These are phyloP conservation scores for Amanita rubescens DNA, from an alignment of 768 basidiomycete genomes.

Conservation along the genomic window DNA sequence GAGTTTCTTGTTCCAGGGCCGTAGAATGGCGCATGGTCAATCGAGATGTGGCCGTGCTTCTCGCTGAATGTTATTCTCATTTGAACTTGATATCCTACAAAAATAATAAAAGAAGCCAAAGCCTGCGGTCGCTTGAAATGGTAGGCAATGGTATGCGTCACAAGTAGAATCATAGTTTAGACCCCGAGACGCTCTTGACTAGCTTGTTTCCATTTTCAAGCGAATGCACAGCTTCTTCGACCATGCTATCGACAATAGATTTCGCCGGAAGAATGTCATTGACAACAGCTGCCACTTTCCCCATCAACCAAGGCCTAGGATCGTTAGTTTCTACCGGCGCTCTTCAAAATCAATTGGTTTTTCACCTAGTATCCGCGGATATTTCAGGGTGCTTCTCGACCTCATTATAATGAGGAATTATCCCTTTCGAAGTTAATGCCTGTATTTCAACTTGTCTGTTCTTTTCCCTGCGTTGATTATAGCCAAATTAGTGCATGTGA, in stretches of 20 bases:
- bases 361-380: conserved; percentile 45
- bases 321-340: not conserved
- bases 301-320: conserved; percentile 66
- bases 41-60: no score
- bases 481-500: not conserved
- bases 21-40: no score
- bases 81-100: not conserved
- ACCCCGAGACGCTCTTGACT: conserved; percentile 31
- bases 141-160: not conserved
- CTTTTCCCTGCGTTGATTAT: conserved; percentile 45
- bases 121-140: not conserved
- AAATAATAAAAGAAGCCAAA: not conserved
- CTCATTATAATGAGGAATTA: conserved; percentile 68
- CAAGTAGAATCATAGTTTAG: conserved; percentile 36
- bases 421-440: conserved; percentile 75
- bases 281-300: conserved; percentile 68
- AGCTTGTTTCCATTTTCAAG: conserved; percentile 27
- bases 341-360: not conserved
- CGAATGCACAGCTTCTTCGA: conserved; percentile 30
- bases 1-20: no score
- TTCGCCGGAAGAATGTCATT: conserved; percentile 77
- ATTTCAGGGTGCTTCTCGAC: conserved; percentile 78
- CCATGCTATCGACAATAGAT: conserved; percentile 77
- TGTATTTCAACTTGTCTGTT: conserved; percentile 78
- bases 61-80: no score